A percentile compares a stretch with the other conserved stretches of the same genome.
Conservation (phyloP, 352 stramenopile genomes). For the Pythium monospermum region DNA sequence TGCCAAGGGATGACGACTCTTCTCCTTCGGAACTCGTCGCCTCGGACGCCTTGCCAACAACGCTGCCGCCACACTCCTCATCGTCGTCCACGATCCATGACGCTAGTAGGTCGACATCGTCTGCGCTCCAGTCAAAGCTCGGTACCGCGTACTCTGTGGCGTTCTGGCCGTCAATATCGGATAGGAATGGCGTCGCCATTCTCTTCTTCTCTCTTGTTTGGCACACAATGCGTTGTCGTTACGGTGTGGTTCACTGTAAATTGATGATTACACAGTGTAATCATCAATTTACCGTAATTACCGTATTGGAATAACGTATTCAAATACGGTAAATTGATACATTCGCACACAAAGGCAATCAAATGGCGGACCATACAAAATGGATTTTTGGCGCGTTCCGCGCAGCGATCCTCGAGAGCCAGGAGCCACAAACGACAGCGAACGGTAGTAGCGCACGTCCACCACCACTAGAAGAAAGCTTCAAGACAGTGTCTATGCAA, state of each 20-base stretch:
- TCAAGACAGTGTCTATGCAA: conserved; percentile 44
- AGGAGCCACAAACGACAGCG: not conserved
- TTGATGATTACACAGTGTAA: too few species aligned
- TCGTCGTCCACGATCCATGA: conserved; percentile 6
- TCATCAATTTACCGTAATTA: not conserved
- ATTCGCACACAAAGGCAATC: too few species aligned
- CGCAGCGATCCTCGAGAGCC: conserved; percentile 6
- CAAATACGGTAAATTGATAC: conserved; percentile 2
- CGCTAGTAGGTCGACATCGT: conserved; percentile 4
- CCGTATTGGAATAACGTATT: too few species aligned
- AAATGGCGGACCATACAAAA: conserved; percentile 11
- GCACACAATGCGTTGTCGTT: too few species aligned
- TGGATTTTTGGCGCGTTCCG: conserved; percentile 13
- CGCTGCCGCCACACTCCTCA: too few species aligned
- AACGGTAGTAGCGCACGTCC: not conserved
- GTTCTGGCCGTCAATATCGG: too few species aligned
- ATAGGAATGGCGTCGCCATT: too few species aligned
- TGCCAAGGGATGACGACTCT: too few species aligned
- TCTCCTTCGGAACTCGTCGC: too few species aligned
- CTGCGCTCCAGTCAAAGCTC: not conserved
- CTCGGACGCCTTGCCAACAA: too few species aligned
- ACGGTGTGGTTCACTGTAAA: too few species aligned
- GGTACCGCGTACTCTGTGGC: too few species aligned
- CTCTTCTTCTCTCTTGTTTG: not conserved
- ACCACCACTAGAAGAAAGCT: conserved; percentile 9